Evolutionary conservation across 345 rosid species (phyloP), one percentile per base, ranked within the genome.

Genomic region (Salix dunnii): DNA sequence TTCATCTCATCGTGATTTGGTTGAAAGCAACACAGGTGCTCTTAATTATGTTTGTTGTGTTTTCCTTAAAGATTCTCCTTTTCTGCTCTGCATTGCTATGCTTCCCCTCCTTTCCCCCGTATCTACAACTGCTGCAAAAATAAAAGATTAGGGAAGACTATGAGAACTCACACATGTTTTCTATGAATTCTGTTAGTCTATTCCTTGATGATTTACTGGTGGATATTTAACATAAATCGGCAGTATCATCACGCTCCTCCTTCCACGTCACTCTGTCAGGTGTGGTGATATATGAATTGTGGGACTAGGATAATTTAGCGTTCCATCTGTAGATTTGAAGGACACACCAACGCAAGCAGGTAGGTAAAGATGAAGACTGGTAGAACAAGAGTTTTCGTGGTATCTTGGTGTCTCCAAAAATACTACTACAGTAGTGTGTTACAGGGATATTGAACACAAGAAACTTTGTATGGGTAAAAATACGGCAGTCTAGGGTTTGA

Each of bases 11-110:
- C 74, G 63, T 16, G 84, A 83, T 36, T 62, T 78, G 63, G 80
- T 76, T 78, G 85, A 69, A 84, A 23, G 81, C 58, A 74, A 78
- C 46, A 79, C 80, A 86, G 94, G 93, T 90, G 70, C 70, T 40
- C 55, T 31, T 70, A 49, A 46, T 70, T 49, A 40, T 55, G 62
- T 73, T 74, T 62, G 53, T 27, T 74, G 51, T 30, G 3, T 30
- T 31, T 31, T 28, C 35, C 48, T 21, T 10, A 5, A 51, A 31
- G 21, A 43, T 77, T 17, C 36, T 28, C 14, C 46, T 7, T 55
- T 27, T 77, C 20, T 33, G n/a, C 53, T 64, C 5, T 25, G 21
- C 5, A 16, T 30, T 23, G 74, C 31, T 30, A 2, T 12, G 27
- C 28, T 72, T 55, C 8, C 7, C 46, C 43, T 63, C n/a, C 3